phyloP scores from a whole-genome alignment of 208 protist genomes.

The Leishmania turanica region DNA sequence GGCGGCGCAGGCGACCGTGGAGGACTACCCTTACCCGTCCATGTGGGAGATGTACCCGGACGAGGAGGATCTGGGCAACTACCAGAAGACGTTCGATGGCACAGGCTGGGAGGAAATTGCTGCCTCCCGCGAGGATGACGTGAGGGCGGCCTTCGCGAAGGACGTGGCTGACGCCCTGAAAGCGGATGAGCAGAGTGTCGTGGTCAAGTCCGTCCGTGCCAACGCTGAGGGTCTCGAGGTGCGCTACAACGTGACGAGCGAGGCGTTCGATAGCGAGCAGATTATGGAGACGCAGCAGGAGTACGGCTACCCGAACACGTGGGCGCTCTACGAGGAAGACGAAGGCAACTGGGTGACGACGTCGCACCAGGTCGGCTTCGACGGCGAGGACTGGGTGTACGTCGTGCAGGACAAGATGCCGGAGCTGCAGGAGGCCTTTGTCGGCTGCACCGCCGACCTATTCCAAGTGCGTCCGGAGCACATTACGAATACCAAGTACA shows the following conservation, averaged over 20 bases:
- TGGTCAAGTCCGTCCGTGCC: constrained; percentile 29
- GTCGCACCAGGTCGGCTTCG: constrained; percentile 65
- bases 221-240: constrained; percentile 32
- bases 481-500: constrained; percentile 30
- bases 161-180: constrained; percentile 40
- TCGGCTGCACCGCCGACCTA: constrained; percentile 30
- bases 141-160: constrained; percentile 45
- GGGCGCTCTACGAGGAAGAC: constrained; percentile 48
- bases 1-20: constrained; percentile 33
- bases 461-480: constrained; percentile 40
- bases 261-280: constrained; percentile 15
- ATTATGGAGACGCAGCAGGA: constrained; percentile 25
- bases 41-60: constrained; percentile 45
- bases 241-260: constrained; percentile 41
- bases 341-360: constrained; percentile 40
- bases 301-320: constrained; percentile 47
- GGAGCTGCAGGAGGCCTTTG: constrained; percentile 41
- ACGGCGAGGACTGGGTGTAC: constrained; percentile 72
- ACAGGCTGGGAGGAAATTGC: constrained; percentile 28
- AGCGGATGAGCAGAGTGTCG: constrained; percentile 16
- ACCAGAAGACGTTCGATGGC: constrained; percentile 35
- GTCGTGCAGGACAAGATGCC: constrained; percentile 42
- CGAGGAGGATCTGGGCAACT: constrained; percentile 30
- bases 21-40: constrained; percentile 50
- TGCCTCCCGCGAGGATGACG: constrained; percentile 12